Base-by-base conservation (phyloP, 768 basidiomycete species). In the Butyriboletus loyo region DNA sequence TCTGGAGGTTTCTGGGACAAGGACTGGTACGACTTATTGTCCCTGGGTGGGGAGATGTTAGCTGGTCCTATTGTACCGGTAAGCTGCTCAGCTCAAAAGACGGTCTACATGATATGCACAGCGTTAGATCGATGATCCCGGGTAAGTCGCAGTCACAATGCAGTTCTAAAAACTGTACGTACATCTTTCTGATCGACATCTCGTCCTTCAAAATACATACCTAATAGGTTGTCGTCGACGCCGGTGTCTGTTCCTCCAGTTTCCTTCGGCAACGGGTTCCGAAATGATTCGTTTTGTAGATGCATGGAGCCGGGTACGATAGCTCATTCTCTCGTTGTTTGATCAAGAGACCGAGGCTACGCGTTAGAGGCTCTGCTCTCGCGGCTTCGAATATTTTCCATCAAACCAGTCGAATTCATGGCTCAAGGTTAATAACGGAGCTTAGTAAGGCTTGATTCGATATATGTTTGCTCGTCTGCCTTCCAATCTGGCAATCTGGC, bases 401-500 rank as follows among this genome's bases (percentile, higher is more conserved):
- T 41, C 7, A 19, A 24, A 36, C 30, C n/a, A 10, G 8, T 37
- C 24, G 24, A 35, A 27, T 6, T 13, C 22, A 25, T 48, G n/a
- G 9, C 10, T 34, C 27, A 31, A 42, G 22, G 46, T 60, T 21
- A 30, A 7, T 14, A 22, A 46, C 35, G 24, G 36, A 38, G 19
- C 27, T 37, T 13, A 28, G 30, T 6, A 17, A 41, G 22, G n/a
- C 37, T 7, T 31, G 30, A 30, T 43, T 14, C 13, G 13, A 28
- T 8, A 31, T 15, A 28, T 17, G 46, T 36, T 37, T 0, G 24
- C 22, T 24, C 2, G 5, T 21, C 43, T n/a, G n/a, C n/a, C n/a
- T n/a, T 43, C 45, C 59, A 42, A 61, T 45, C 47, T 42, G 49
- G 49, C 27, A 28, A 34, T 24, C 17, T 54, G 36, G 46, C 34